Conservation (phyloP, 495 filamentous ascomycete genomes). For the Chaetomium cochliodes region DNA sequence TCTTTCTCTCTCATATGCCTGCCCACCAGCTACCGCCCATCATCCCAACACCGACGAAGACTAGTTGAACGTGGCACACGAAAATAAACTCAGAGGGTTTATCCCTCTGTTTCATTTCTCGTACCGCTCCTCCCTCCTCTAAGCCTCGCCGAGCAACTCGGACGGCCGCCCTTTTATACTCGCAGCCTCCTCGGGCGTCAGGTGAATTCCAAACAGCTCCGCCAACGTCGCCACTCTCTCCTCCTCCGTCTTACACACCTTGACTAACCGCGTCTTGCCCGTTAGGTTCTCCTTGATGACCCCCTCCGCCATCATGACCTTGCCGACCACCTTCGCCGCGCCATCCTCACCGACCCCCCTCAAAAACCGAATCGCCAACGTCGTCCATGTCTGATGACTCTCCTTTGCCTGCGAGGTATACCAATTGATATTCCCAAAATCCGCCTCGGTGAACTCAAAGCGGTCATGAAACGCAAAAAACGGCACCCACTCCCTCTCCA, state of each 20-base stretch:
- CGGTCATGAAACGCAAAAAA: conserved; percentile 59
- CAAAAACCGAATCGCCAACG: conserved; percentile 60
- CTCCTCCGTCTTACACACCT: conserved; percentile 49
- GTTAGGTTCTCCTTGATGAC: conserved; percentile 59
- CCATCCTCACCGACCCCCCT: conserved; percentile 34
- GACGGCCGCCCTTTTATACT: conserved; percentile 51
- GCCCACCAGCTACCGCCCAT: no score
- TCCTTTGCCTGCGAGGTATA: conserved; percentile 48
- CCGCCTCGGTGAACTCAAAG: conserved; percentile 59
- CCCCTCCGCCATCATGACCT: conserved; percentile 56
- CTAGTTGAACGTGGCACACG: neutral
- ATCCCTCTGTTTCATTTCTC: neutral
- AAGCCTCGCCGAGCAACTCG: conserved; percentile 38
- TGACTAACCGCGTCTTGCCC: conserved; percentile 54
- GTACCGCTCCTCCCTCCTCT: neutral
- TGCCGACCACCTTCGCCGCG: conserved; percentile 52
- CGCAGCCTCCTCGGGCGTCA: conserved; percentile 52
- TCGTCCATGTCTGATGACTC: conserved; percentile 49
- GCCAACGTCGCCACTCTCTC: conserved; percentile 53
- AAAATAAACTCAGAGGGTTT: neutral
- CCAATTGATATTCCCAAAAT: conserved; percentile 61
- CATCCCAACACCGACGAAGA: neutral
- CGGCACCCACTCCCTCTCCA: conserved; percentile 50
- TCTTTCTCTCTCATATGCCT: no score
- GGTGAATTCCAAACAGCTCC: conserved; percentile 56